A percentile compares a stretch with the other conserved stretches of the same genome.
These are phyloP conservation scores for Oemleria cerasiformis DNA, from an alignment of 306 rosid species.

Conservation along the genomic window DNA sequence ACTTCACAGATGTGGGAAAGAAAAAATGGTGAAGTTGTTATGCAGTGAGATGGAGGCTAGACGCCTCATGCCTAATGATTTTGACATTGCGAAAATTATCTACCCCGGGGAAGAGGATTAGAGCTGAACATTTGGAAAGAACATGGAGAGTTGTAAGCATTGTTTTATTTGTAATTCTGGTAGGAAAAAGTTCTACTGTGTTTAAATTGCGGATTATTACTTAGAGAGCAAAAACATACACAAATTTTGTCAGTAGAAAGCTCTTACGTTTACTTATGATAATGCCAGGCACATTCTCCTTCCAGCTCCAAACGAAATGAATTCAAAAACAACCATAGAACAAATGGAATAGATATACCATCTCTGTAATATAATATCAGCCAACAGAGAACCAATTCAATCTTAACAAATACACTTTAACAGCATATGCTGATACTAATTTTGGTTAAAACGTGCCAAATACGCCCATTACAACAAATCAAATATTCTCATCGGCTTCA, in stretches of 20 bases:
- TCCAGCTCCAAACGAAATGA: no score
- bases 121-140: background rate
- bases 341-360: background rate
- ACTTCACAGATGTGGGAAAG: constrained; percentile 48
- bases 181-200: background rate
- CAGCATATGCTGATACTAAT: background rate
- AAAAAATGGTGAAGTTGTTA: constrained; percentile 35
- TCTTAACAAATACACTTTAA: background rate
- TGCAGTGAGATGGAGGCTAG: constrained; percentile 34
- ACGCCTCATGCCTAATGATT: constrained; percentile 26
- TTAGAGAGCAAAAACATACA: no score
- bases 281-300: no score
- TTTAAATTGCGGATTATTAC: no score
- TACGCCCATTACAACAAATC: background rate
- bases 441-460: background rate
- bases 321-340: no score
- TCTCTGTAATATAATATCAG: background rate
- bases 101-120: constrained; percentile 16
- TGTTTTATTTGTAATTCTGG: background rate
- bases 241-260: no score
- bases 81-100: constrained; percentile 35
- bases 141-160: background rate
- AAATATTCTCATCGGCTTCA: constrained; percentile 9
- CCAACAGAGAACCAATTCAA: background rate
- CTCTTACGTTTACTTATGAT: no score